A percentile compares a stretch with the other conserved stretches of the same genome.
Evolutionary conservation across 2,329 filamentous ascomycete genomes (phyloP).

Genomic region (Penicillium janthinellum): DNA sequence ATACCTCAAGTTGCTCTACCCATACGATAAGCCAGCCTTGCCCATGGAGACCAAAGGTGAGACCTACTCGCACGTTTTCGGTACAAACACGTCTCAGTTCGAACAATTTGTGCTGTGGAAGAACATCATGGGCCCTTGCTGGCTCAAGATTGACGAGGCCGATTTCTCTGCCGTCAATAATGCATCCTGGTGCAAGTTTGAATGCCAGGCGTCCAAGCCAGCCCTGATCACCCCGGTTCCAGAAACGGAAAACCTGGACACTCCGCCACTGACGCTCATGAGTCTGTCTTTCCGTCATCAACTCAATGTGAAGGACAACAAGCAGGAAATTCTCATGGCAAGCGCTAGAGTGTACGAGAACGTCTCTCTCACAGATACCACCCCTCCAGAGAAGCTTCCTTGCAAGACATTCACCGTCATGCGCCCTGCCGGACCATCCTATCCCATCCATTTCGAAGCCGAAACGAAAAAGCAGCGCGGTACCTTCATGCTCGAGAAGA

Average conservation of each 20-base stretch:
- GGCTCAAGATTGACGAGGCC: constrained; percentile 85
- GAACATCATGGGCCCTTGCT: constrained; percentile 98
- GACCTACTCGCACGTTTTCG: constrained; percentile 93
- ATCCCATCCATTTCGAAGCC: constrained; percentile 83
- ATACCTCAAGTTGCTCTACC: constrained; percentile 94
- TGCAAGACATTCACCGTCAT: constrained; percentile 91
- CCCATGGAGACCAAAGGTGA: constrained; percentile 73
- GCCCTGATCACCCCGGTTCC: constrained; percentile 71
- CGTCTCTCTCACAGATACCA: constrained; percentile 82
- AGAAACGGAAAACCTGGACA: constrained; percentile 78
- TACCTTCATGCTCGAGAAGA: constrained; percentile 76
- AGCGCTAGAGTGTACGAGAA: constrained; percentile 93
- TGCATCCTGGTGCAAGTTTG: constrained; percentile 94
- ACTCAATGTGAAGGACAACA: constrained; percentile 90
- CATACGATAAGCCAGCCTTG: constrained; percentile 79
- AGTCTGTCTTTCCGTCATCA: constrained; percentile 84
- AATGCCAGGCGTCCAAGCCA: constrained; percentile 79
- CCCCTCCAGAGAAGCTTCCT: constrained; percentile 81
- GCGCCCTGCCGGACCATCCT: constrained; percentile 73
- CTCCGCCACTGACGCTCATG: constrained; percentile 92
- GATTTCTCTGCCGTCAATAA: constrained; percentile 86
- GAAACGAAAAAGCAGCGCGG: constrained; percentile 74
- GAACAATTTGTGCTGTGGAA: constrained; percentile 99
- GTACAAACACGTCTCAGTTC: constrained; percentile 88
- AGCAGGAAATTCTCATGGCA: constrained; percentile 90